Evolutionary conservation across 192 early-diverging fungal species (phyloP).

Genomic region (Backusella circina): DNA sequence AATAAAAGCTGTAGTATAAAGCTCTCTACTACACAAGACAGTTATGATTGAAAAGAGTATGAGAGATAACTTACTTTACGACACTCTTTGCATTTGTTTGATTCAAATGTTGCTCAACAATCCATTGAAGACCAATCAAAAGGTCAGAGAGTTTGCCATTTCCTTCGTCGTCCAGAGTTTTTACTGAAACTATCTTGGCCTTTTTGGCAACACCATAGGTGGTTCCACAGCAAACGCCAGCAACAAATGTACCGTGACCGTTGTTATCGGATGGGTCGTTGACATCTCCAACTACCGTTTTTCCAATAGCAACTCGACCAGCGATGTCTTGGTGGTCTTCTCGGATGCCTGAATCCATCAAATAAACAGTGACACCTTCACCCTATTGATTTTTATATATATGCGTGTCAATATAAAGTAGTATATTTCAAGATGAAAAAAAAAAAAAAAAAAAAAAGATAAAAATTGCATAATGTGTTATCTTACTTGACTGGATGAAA

Average conservation of each 20-base stretch:
- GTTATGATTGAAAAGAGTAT: background rate
- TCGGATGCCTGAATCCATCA: slow-evolving; percentile 80
- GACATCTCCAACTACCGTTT: slow-evolving; percentile 35
- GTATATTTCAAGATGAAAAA: too few species aligned
- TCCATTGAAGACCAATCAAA: slow-evolving; percentile 48
- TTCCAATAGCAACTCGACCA: slow-evolving; percentile 45
- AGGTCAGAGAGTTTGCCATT: slow-evolving; percentile 45
- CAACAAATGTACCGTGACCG: slow-evolving; percentile 63
- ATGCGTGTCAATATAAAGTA: too few species aligned
- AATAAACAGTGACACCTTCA: slow-evolving; percentile 83
- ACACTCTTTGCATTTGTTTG: slow-evolving; percentile 27
- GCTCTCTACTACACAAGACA: background rate
- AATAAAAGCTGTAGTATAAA: background rate
- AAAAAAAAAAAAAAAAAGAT: background rate
- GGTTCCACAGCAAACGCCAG: slow-evolving; percentile 48
- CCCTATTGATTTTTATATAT: slow-evolving; percentile 36
- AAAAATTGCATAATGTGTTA: background rate
- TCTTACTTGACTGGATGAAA: slow-evolving; percentile 19
- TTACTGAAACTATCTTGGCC: slow-evolving; percentile 49
- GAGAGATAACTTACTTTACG: slow-evolving; percentile 34
- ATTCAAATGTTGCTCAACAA: slow-evolving; percentile 39
- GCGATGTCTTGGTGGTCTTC: slow-evolving; percentile 44
- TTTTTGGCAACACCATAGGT: slow-evolving; percentile 59
- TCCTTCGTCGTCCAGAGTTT: slow-evolving; percentile 47
- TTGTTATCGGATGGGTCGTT: slow-evolving; percentile 36